phyloP scores from a whole-genome alignment of 306 rosid genomes.

The Arachis stenosperma region DNA sequence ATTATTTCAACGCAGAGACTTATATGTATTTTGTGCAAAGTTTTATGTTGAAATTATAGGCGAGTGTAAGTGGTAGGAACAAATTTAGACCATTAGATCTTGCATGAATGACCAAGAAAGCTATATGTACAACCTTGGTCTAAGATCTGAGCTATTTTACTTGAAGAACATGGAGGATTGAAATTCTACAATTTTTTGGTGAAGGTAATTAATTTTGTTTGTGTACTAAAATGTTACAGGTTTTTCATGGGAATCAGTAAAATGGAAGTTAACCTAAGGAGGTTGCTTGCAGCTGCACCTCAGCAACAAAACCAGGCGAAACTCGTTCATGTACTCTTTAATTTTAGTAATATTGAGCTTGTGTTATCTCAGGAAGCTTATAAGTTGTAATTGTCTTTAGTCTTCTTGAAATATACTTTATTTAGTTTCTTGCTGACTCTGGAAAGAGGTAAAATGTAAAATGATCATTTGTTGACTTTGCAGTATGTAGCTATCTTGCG shows the following conservation, averaged over 20 bases:
- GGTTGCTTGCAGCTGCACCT: conserved; percentile 88
- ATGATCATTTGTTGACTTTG: conserved; percentile 37
- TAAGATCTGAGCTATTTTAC: background rate
- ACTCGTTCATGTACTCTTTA: conserved; percentile 67
- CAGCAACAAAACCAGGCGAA: conserved; percentile 84
- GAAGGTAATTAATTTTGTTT: background rate
- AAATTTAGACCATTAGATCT: too few relatives aligned
- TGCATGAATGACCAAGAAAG: too few relatives aligned
- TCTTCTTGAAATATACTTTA: background rate
- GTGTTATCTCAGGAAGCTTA: conserved; percentile 3
- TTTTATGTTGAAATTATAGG: too few relatives aligned
- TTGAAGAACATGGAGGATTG: background rate
- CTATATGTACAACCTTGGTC: too few relatives aligned
- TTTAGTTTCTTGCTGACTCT: background rate
- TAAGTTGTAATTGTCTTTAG: conserved; percentile 5
- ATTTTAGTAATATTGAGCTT: conserved; percentile 8
- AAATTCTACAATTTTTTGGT: background rate
- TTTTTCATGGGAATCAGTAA: conserved; percentile 71
- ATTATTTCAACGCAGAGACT: too few relatives aligned
- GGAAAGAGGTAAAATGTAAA: background rate
- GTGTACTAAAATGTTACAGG: conserved; percentile 38
- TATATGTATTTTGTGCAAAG: too few relatives aligned
- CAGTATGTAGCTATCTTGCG: too few relatives aligned
- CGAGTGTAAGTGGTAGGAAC: too few relatives aligned
- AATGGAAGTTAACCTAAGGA: conserved; percentile 83